Evolutionary conservation across 2,329 filamentous ascomycete species (phyloP).

Genomic region (Phyllosticta citrichinensis): DNA sequence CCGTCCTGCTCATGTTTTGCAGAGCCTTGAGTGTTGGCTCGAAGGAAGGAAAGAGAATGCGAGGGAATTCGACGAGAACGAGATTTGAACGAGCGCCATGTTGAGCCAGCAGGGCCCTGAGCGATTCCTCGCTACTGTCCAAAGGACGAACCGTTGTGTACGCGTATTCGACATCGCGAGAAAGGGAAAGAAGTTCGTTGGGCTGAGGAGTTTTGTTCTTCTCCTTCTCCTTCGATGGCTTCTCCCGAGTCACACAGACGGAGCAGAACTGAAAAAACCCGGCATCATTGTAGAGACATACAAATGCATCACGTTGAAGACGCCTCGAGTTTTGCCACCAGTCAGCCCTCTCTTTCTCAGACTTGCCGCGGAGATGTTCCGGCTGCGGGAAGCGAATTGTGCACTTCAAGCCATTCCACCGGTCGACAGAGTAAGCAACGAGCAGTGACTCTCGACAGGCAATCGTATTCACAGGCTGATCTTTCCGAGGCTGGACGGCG

Average conservation of each 20-base stretch:
- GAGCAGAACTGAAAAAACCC: slow-evolving; percentile 20
- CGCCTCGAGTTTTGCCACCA: slow-evolving; percentile 24
- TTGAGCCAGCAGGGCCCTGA: slow-evolving; percentile 12
- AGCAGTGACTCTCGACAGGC: slow-evolving; percentile 16
- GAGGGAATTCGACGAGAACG: slow-evolving; percentile 20
- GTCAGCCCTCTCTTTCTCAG: slow-evolving; percentile 9
- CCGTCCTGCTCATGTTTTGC: slow-evolving; percentile 14
- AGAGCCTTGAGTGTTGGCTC: slow-evolving; percentile 17
- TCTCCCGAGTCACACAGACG: slow-evolving; percentile 7
- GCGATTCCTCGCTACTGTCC: slow-evolving; percentile 11
- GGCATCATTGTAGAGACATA: slow-evolving; percentile 18
- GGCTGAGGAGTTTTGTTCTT: slow-evolving; percentile 11
- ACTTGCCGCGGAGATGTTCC: slow-evolving; percentile 11
- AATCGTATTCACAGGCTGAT: slow-evolving; percentile 15
- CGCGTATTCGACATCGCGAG: slow-evolving; percentile 2
- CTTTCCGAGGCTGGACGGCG: slow-evolving; percentile 8
- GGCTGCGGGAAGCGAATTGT: slow-evolving; percentile 19
- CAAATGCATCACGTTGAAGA: slow-evolving; percentile 17
- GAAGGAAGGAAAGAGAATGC: slow-evolving; percentile 22
- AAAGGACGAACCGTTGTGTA: slow-evolving; percentile 15
- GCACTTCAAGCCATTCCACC: slow-evolving; percentile 15
- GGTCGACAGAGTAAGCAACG: slow-evolving; percentile 14
- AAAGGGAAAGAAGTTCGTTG: too few relatives aligned
- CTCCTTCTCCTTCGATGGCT: neutral
- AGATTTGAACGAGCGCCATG: neutral